phyloP scores from a whole-genome alignment of 108 stramenopile genomes.

The Aureococcus anophagefferens region DNA sequence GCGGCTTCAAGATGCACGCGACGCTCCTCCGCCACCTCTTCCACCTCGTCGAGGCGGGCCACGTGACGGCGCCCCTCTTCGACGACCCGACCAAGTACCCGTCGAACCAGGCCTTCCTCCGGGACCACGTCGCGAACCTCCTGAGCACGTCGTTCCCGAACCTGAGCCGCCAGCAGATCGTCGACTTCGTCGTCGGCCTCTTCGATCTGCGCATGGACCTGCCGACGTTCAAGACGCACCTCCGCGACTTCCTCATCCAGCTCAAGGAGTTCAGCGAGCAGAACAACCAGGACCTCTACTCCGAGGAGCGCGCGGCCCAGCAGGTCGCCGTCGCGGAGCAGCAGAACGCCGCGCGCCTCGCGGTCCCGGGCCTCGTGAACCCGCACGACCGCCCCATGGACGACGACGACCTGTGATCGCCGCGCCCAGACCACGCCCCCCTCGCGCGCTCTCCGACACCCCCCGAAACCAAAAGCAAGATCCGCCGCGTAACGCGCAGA shows the following conservation, averaged over 20 bases:
- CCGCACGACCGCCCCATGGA: constrained; percentile 74
- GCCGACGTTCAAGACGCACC: constrained; percentile 87
- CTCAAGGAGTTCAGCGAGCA: constrained; percentile 94
- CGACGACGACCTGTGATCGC: constrained; percentile 82
- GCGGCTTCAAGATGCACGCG: constrained; percentile 96
- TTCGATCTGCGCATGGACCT: constrained; percentile 91
- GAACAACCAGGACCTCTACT: constrained; percentile 85
- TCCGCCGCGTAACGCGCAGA: too few relatives aligned
- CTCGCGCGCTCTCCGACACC: too few relatives aligned
- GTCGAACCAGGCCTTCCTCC: constrained; percentile 73
- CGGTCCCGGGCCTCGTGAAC: constrained; percentile 92
- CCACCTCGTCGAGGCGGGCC: constrained; percentile 82
- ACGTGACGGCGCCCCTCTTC: constrained; percentile 86
- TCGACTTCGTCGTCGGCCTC: constrained; percentile 88
- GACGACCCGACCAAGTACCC: constrained; percentile 37
- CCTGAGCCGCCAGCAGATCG: constrained; percentile 73
- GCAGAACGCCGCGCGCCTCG: constrained; percentile 61
- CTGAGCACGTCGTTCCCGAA: constrained; percentile 87
- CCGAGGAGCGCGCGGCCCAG: constrained; percentile 77
- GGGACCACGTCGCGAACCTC: constrained; percentile 77
- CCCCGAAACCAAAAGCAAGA: too few relatives aligned
- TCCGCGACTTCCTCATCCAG: constrained; percentile 95
- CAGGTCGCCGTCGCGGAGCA: constrained; percentile 50
- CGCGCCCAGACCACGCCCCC: too few relatives aligned
- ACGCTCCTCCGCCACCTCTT: constrained; percentile 90